Evolutionary conservation across 1,284 basidiomycete genomes (phyloP).

Genomic region (Serendipita sp.): DNA sequence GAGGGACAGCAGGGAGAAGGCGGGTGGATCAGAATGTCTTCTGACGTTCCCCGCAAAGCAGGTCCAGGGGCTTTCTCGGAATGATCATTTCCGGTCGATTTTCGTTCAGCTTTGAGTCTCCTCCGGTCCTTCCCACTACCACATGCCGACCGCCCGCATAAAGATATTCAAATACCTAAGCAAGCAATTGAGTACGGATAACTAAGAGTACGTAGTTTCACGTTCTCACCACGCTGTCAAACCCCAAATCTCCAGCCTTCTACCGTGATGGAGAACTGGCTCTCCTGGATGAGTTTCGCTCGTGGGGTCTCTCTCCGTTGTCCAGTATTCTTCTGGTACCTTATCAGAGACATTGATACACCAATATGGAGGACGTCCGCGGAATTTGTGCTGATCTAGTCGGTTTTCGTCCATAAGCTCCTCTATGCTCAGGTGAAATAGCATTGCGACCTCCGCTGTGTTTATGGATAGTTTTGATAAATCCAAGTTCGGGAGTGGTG

Average conservation of each 20-base stretch:
- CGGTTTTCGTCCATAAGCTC: neutral
- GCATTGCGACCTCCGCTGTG: neutral
- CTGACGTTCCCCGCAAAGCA: too few species aligned
- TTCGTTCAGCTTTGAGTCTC: too few species aligned
- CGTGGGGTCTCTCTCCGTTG: neutral
- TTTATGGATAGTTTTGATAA: neutral
- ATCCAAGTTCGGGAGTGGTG: neutral
- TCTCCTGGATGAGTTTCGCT: neutral
- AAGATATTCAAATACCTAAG: neutral
- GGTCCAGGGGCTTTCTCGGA: too few species aligned
- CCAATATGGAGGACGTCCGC: slow-evolving; percentile 5
- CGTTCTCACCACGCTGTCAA: neutral
- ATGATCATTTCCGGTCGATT: too few species aligned
- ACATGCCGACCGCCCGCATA: neutral
- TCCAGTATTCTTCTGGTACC: slow-evolving; percentile 4
- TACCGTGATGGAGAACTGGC: neutral
- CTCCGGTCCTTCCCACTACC: neutral
- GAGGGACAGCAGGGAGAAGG: too few species aligned
- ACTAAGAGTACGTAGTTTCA: neutral
- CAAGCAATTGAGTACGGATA: neutral
- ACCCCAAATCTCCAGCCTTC: neutral
- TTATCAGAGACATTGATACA: slow-evolving; percentile 6
- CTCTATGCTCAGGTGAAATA: neutral
- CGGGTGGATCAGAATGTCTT: too few species aligned
- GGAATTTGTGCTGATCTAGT: neutral